A percentile compares a stretch with the other conserved stretches of the same genome.
Conservation (phyloP, 352 stramenopile genomes). For the Pythium brassicae region DNA sequence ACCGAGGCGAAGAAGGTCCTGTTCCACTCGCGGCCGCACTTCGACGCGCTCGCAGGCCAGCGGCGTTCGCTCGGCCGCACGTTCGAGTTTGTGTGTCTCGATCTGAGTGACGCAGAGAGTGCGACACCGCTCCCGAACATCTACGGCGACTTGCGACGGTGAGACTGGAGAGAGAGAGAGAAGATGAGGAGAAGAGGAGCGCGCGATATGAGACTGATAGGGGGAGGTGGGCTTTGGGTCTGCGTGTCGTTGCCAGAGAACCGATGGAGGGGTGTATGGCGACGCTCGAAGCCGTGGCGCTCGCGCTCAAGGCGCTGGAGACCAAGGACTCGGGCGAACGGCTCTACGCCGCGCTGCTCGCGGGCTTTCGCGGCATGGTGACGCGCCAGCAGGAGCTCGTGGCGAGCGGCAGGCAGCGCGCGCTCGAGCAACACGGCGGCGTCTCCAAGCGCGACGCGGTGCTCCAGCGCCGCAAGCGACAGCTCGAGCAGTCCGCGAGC, state of each 20-base stretch:
- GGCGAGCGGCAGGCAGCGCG: conserved; percentile 18
- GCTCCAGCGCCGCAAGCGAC: conserved; percentile 12
- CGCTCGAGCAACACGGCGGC: conserved; percentile 31
- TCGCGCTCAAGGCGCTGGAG: conserved; percentile 43
- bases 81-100: conserved; percentile 53
- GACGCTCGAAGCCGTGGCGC: conserved; percentile 65
- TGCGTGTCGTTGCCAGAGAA: conserved; percentile 29
- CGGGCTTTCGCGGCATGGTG: conserved; percentile 57
- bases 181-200: too few relatives aligned
- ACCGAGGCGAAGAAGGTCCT: conserved; percentile 79
- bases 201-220: neutral
- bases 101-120: neutral
- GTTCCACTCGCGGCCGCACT: conserved; percentile 36
- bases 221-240: neutral
- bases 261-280: conserved; percentile 72
- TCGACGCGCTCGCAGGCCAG: conserved; percentile 23
- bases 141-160: conserved; percentile 58
- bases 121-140: conserved; percentile 29
- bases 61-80: conserved; percentile 17
- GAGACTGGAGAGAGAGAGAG: neutral
- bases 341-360: conserved; percentile 27
- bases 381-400: conserved; percentile 45
- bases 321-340: conserved; percentile 8
- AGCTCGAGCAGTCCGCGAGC: conserved; percentile 1
- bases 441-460: conserved; percentile 39